Evolutionary conservation across 331 rosid species (phyloP), one percentile per base, ranked within the genome.

Genomic region (Malus hybrid): DNA sequence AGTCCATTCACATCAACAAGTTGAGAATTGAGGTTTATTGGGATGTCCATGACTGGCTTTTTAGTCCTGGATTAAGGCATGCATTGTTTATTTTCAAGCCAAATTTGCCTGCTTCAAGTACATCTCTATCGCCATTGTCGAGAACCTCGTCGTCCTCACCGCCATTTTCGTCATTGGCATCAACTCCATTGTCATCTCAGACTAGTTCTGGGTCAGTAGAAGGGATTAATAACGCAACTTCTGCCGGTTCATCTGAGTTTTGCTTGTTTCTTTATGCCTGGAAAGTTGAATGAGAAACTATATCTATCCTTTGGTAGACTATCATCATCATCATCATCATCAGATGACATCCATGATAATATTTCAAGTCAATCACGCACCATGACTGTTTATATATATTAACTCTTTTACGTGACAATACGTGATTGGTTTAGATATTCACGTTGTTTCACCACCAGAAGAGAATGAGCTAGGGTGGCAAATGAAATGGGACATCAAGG

Each of bases 1-100:
- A 90, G 65, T 87, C 91, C 1, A 83, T 93, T 79, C 88, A 86
- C 85, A 85, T 90, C 32, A 87, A 87, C 65, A 90, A 86, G 76
- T 83, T 88, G 79, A 86, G 94, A 78, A 69, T 93, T 13, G 97
- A 93, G 79, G 94, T 93, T n/a, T 93, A 84, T 72, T 93, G 96
- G 96, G 97, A 93, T 86, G 96, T 90, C 22, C 96, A 93, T 80
- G 97, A 90, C 64, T 93, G 97, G 97, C 80, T 93, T 0, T 93
- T 93, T 76, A 90, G 83, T 79, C 96, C 96, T 68, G 97, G 97
- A 82, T 85, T 88, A 78, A 90, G 91, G 78, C 94, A 88, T 74
- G 97, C 93, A 52, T 83, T 90, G 65, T 93, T 90, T 73, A 93
- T 90, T 46, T 93, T 93, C 81, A 93, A 88, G 87, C 97, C 97